Conservation (phyloP, 2,329 filamentous ascomycete species). For the Paecilomyces dactylethromorphus region DNA sequence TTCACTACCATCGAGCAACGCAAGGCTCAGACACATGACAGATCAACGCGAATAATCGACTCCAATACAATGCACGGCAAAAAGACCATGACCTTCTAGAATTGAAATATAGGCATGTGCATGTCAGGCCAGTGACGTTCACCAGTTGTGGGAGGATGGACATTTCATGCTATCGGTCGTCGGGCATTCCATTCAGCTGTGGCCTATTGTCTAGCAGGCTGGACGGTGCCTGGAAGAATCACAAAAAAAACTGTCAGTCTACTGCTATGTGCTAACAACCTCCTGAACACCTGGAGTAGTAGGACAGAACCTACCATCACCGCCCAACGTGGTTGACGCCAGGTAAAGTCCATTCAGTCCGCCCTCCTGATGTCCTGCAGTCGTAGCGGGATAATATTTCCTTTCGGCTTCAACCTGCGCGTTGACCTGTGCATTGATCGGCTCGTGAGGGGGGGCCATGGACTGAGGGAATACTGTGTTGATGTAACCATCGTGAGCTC, state of each 20-base stretch:
- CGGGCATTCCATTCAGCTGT: conserved; percentile 46
- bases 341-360: conserved; percentile 43
- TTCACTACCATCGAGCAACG: background rate
- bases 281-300: conserved; percentile 30
- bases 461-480: conserved; percentile 58
- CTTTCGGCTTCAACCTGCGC: conserved; percentile 54
- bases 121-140: conserved; percentile 68
- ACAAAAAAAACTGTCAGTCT: conserved; percentile 33
- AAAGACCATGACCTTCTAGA: conserved; percentile 59
- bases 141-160: conserved; percentile 65
- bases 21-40: conserved; percentile 54
- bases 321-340: conserved; percentile 40
- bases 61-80: conserved; percentile 66
- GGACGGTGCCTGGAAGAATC: conserved; percentile 50
- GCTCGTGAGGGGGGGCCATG: conserved; percentile 62
- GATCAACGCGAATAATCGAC: conserved; percentile 62
- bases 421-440: conserved; percentile 61
- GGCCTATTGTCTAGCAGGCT: conserved; percentile 48
- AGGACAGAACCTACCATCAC: conserved; percentile 42
- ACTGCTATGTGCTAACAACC: background rate
- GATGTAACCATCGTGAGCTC: conserved; percentile 61
- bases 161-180: conserved; percentile 63
- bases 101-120: conserved; percentile 64
- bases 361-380: conserved; percentile 32
- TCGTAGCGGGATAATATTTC: conserved; percentile 45